These are phyloP conservation scores for Coniochaeta pulveracea DNA, from an alignment of 2,329 filamentous ascomycete genomes.

Conservation along the genomic window DNA sequence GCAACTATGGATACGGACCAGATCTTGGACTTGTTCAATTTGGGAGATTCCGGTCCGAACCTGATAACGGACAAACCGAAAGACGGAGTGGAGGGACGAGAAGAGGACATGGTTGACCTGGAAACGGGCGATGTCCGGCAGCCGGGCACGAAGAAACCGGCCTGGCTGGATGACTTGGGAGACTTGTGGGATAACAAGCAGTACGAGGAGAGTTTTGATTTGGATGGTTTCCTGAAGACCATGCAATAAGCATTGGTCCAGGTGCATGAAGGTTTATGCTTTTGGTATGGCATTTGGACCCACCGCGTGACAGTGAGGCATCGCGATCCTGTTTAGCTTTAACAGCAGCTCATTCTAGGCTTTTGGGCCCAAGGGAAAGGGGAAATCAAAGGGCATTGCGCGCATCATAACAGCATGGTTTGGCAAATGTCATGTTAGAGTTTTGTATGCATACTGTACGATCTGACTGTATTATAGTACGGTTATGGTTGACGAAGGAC, in stretches of 20 bases:
- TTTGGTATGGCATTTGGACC: no score
- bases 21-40: constrained; percentile 90
- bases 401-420: no score
- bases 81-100: constrained; percentile 45
- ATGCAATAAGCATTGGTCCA: constrained; percentile 75
- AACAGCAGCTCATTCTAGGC: no score
- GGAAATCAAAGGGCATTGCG: no score
- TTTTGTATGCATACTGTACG: no score
- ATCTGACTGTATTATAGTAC: no score
- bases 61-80: constrained; percentile 51
- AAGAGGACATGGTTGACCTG: constrained; percentile 84
- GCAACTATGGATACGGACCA: constrained; percentile 97
- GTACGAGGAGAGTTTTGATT: constrained; percentile 95
- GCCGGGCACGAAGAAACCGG: constrained; percentile 85
- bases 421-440: no score
- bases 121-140: constrained; percentile 86
- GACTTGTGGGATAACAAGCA: constrained; percentile 96
- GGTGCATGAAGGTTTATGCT: no score
- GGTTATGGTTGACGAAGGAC: no score
- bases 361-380: no score
- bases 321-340: no score
- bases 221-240: constrained; percentile 88
- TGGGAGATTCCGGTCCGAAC: constrained; percentile 65
- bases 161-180: constrained; percentile 87
- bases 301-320: no score